Conservation (phyloP, 169 alveolate genomes). For the Plasmodium reichenowi region DNA sequence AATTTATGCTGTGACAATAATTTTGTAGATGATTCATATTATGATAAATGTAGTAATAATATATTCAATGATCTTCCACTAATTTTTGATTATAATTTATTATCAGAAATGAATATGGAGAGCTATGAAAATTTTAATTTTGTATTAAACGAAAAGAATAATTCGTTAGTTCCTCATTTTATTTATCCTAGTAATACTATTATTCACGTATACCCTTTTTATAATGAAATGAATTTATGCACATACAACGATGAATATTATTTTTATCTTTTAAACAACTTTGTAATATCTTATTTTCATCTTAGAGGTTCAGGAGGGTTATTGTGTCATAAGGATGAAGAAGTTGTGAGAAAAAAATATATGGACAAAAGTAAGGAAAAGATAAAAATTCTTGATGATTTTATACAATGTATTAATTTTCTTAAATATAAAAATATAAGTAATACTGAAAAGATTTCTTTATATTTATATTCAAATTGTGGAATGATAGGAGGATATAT, state of each 20-base stretch:
- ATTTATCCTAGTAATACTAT: slow-evolving; percentile 30
- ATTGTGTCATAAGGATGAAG: background rate
- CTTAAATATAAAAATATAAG: slow-evolving; percentile 39
- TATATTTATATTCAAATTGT: slow-evolving; percentile 43
- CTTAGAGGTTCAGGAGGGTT: slow-evolving; percentile 64
- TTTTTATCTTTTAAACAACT: slow-evolving; percentile 31
- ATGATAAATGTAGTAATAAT: too few relatives aligned
- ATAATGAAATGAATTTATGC: slow-evolving; percentile 26
- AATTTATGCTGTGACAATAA: too few relatives aligned
- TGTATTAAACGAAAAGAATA: too few relatives aligned
- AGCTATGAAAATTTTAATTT: too few relatives aligned
- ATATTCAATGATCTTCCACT: too few relatives aligned
- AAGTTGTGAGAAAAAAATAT: too few relatives aligned
- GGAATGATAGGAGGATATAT: slow-evolving; percentile 62
- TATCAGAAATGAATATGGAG: too few relatives aligned
- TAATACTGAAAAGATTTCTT: slow-evolving; percentile 35
- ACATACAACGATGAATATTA: slow-evolving; percentile 50
- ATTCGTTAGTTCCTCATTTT: slow-evolving; percentile 19
- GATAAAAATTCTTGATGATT: slow-evolving; percentile 10
- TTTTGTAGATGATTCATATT: too few relatives aligned
- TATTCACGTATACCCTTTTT: slow-evolving; percentile 55
- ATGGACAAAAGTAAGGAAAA: background rate
- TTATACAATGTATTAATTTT: slow-evolving; percentile 46
- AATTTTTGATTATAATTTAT: too few relatives aligned
- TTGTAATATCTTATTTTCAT: slow-evolving; percentile 46